Conservation (phyloP, 1,284 basidiomycete genomes). For the Cronartium ribicola region DNA sequence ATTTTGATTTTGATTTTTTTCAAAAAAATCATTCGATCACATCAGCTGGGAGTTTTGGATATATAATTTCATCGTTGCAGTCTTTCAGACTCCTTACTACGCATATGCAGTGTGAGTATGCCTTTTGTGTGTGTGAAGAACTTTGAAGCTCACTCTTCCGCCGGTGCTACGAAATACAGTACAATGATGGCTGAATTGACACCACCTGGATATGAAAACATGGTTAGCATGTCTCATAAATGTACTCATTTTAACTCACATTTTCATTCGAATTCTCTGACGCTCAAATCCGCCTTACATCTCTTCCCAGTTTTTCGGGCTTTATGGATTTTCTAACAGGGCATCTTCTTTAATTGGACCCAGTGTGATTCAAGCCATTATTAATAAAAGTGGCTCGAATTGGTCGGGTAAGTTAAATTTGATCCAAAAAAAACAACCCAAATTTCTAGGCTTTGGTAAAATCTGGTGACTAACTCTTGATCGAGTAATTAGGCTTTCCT, state of each 20-base stretch:
- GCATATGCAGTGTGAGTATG: constrained; percentile 27
- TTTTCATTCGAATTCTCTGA: neutral
- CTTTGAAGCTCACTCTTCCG: neutral
- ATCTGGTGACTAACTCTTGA: neutral
- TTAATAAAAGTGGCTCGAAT: constrained; percentile 21
- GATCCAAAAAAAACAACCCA: neutral
- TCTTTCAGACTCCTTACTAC: constrained; percentile 42
- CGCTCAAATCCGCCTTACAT: too few relatives aligned
- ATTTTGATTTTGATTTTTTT: neutral
- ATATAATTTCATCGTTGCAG: constrained; percentile 38
- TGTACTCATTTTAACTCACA: neutral
- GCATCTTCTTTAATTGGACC: constrained; percentile 41
- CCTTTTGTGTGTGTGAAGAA: neutral
- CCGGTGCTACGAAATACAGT: neutral
- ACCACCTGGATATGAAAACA: constrained; percentile 3
- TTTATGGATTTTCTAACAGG: constrained; percentile 41
- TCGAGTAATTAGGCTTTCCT: constrained; percentile 21
- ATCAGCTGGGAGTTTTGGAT: constrained; percentile 41
- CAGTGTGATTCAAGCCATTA: constrained; percentile 36
- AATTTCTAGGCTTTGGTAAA: neutral
- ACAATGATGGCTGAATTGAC: constrained; percentile 5
- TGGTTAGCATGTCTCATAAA: neutral
- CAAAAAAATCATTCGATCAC: neutral
- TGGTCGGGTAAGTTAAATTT: constrained; percentile 29
- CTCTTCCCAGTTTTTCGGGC: constrained; percentile 38